These are phyloP conservation scores for Fusarium albosuccineum DNA, from an alignment of 2,329 filamentous ascomycete species.

Conservation along the genomic window DNA sequence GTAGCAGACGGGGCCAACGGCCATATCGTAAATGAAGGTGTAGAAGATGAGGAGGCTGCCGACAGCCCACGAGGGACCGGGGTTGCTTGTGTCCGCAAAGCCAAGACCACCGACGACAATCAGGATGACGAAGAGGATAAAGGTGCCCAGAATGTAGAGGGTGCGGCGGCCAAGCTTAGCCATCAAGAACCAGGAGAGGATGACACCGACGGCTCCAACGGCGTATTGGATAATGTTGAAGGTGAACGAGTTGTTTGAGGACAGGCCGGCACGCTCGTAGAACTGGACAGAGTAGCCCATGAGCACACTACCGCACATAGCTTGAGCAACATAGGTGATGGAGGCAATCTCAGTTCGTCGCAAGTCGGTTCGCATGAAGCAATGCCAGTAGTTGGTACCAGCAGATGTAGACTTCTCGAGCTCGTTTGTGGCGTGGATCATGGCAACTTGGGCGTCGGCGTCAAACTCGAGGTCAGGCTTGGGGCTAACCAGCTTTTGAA, in stretches of 20 bases:
- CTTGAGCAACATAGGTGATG: slow-evolving; percentile 58
- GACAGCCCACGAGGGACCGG: slow-evolving; percentile 60
- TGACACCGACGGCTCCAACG: slow-evolving; percentile 59
- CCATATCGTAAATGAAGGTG: slow-evolving; percentile 56
- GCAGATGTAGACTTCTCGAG: slow-evolving; percentile 56
- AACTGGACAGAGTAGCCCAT: slow-evolving; percentile 72
- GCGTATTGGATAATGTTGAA: slow-evolving; percentile 58
- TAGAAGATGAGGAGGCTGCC: slow-evolving; percentile 60
- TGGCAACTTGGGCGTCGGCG: slow-evolving; percentile 38
- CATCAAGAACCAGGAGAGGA: slow-evolving; percentile 60
- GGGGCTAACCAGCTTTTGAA: slow-evolving; percentile 45
- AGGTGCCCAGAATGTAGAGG: slow-evolving; percentile 60
- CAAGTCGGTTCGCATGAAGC: slow-evolving; percentile 61
- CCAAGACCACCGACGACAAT: slow-evolving; percentile 57
- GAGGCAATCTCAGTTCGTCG: slow-evolving; percentile 61
- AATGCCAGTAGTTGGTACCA: slow-evolving; percentile 61
- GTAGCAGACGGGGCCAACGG: slow-evolving; percentile 75
- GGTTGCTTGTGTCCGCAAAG: slow-evolving; percentile 64
- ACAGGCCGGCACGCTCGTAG: slow-evolving; percentile 58
- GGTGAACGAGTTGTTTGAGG: slow-evolving; percentile 50
- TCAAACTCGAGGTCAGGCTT: slow-evolving; percentile 34
- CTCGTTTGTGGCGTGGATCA: slow-evolving; percentile 56
- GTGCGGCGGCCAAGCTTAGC: slow-evolving; percentile 58
- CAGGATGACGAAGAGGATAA: slow-evolving; percentile 60
- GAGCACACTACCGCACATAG: slow-evolving; percentile 54